Evolutionary conservation across 1,139 yeast genomes (phyloP).

Genomic region (Sugiyamaella xylanicola): DNA sequence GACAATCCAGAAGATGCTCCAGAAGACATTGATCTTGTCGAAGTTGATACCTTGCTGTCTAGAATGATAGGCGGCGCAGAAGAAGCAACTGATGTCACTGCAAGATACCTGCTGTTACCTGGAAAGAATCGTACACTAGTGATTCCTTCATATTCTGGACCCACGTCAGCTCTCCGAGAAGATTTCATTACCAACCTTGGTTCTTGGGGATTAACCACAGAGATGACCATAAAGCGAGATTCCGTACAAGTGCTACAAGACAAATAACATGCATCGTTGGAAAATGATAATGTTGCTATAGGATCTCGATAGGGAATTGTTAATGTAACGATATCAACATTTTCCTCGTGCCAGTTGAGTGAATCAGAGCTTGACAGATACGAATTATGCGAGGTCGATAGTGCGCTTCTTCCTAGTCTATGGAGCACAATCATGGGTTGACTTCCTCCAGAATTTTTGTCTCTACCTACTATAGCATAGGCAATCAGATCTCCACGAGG

Average conservation of each 20-base stretch:
- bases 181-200: constrained; percentile 76
- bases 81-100: constrained; percentile 61
- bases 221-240: constrained; percentile 73
- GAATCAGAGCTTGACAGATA: constrained; percentile 18
- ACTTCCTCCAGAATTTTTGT: constrained; percentile 66
- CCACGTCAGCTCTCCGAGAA: constrained; percentile 58
- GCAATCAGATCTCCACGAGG: constrained; percentile 67
- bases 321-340: constrained; percentile 58
- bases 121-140: constrained; percentile 80
- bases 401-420: constrained; percentile 26
- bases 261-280: constrained; percentile 66
- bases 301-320: constrained; percentile 88
- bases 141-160: constrained; percentile 81
- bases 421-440: constrained; percentile 80
- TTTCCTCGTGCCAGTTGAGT: constrained; percentile 15
- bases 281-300: constrained; percentile 69
- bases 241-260: constrained; percentile 86
- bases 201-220: constrained; percentile 60
- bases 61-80: constrained; percentile 60
- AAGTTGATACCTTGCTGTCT: constrained; percentile 51
- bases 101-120: constrained; percentile 52
- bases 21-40: constrained; percentile 27
- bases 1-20: constrained; percentile 44
- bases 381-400: constrained; percentile 17
- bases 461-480: constrained; percentile 80